Base-by-base conservation (phyloP, 1,139 yeast species). In the Magnusiomyces sp. region DNA sequence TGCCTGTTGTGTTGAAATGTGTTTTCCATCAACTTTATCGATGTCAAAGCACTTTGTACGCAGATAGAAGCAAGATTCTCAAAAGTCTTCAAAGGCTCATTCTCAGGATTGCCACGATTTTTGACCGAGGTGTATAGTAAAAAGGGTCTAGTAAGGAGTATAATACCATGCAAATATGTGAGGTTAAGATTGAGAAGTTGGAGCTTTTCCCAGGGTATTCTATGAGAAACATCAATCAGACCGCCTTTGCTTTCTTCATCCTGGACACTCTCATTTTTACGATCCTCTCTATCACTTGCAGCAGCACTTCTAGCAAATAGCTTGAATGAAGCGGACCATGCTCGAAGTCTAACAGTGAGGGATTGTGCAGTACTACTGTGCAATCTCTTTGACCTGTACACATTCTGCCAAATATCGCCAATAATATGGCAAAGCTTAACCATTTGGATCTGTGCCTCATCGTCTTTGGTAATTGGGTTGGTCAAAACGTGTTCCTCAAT, bases 71-170 rank as follows among this genome's bases (percentile, higher is more conserved):
- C 47, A 6, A 57, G 49, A 14, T 56, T 51, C 33, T 55, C 54
- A 43, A 54, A 50, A 64, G 68, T 46, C 61, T 59, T 45, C 49
- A 56, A 52, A 51, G 62, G 57, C 42, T 57, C 58, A 2, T 41
- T 41, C 31, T 45, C 48, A 23, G 40, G 14, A 4, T 36, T 32
- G 11, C 39, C 16, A 11, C 42, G 33, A 29, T 33, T 36, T 10
- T 19, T 32, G 19, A 66, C 53, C 2, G 65, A 57, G 43, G 63
- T 58, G 49, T 69, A 71, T 59, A 73, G 68, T 58, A 73, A 72
- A 53, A 75, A 73, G 10, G 80, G 79, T 20, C 77, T 64, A 34
- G 76, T 65, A 19, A 75, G 60, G 29, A 75, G 58, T 55, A 74
- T 66, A 20, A 74, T 68, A 1, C 74, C 71, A 58, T 68, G 67